These are phyloP conservation scores for Galeopsis tetrahit DNA, from an alignment of 257 asterid species.

Conservation along the genomic window DNA sequence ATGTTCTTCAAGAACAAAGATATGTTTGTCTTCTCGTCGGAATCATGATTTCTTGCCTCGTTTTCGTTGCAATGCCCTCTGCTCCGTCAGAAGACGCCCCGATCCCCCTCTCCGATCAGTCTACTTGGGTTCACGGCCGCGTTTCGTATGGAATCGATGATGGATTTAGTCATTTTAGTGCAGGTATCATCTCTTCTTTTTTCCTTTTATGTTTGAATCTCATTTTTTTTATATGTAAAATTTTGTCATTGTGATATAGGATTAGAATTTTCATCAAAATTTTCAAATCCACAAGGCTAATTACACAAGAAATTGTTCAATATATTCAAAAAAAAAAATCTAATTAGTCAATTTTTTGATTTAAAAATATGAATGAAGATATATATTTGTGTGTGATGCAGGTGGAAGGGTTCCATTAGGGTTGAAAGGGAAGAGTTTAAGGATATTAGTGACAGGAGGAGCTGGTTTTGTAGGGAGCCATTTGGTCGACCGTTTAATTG, in stretches of 20 bases:
- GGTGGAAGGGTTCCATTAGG: constrained; percentile 78
- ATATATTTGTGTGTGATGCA: constrained; percentile 24
- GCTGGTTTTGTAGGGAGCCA: constrained; percentile 97
- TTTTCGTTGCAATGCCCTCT: constrained; percentile 36
- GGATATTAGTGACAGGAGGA: constrained; percentile 89
- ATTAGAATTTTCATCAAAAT: background rate
- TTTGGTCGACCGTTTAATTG: constrained; percentile 78
- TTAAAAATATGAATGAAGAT: background rate
- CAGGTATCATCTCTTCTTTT: constrained; percentile 40
- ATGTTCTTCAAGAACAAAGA: constrained; percentile 60
- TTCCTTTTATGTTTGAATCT: background rate
- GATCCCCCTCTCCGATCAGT: constrained; percentile 32
- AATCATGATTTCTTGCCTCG: constrained; percentile 43
- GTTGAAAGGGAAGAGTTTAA: constrained; percentile 59
- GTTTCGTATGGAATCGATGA: constrained; percentile 29
- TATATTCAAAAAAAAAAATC: too few species aligned
- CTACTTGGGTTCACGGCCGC: constrained; percentile 31
- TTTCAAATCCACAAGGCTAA: background rate
- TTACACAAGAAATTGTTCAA: background rate
- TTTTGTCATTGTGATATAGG: background rate
- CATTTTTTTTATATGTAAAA: background rate
- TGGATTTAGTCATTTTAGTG: constrained; percentile 40
- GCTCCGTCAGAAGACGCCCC: constrained; percentile 18
- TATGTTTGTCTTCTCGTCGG: constrained; percentile 59
- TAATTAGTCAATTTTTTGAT: too few species aligned